Conservation (phyloP, 805 yeast species). For the Wickerhamiella nectarea region DNA sequence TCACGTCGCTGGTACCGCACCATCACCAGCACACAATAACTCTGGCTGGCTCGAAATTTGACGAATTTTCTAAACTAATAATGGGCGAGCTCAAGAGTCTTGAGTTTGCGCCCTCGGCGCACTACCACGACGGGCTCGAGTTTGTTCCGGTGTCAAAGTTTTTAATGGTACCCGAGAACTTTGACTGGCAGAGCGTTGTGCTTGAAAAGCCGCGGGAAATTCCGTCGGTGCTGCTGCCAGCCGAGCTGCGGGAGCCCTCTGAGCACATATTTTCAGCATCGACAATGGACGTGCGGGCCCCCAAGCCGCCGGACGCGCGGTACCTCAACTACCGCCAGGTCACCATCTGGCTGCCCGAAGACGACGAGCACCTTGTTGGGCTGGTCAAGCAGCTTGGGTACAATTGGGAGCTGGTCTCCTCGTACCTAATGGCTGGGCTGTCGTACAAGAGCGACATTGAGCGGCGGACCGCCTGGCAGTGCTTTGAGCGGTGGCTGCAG, state of each 20-base stretch:
- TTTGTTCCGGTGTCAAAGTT: conserved; percentile 13
- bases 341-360: conserved; percentile 92
- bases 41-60: not conserved
- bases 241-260: conserved; percentile 16
- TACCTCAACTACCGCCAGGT: conserved; percentile 77
- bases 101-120: not conserved
- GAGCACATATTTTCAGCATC: conserved; percentile 10
- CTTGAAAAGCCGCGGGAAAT: conserved; percentile 19
- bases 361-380: conserved; percentile 65
- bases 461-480: conserved; percentile 96
- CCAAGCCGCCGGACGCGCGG: conserved; percentile 75
- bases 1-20: not conserved
- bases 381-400: conserved; percentile 76
- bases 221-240: conserved; percentile 16
- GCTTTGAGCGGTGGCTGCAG: conserved; percentile 92
- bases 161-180: conserved; percentile 20
- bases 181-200: conserved; percentile 24
- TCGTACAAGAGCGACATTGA: conserved; percentile 79
- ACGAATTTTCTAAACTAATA: not conserved
- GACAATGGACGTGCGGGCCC: conserved; percentile 48
- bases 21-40: not conserved
- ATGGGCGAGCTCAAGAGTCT: not conserved
- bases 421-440: conserved; percentile 55
- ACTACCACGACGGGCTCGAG: not conserved
- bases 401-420: conserved; percentile 87